These are phyloP conservation scores for Zymoseptoria tritici DNA, from an alignment of 2,329 filamentous ascomycete species.

Conservation along the genomic window DNA sequence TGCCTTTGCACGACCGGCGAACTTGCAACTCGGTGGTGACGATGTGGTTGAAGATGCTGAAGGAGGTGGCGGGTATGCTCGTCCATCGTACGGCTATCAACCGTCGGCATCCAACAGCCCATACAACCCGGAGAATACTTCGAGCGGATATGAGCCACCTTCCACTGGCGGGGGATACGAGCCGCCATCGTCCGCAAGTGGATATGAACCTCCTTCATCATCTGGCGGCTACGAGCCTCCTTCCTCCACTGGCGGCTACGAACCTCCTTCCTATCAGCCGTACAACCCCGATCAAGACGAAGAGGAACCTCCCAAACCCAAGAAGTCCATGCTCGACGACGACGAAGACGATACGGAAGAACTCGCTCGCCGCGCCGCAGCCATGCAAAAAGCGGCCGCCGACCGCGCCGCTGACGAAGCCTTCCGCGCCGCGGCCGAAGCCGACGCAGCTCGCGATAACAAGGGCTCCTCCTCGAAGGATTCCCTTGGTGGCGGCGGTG, in stretches of 20 bases:
- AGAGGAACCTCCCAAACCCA: conserved; percentile 43
- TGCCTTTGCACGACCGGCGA: conserved; percentile 4
- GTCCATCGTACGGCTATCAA: background rate
- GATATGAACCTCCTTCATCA: conserved; percentile 54
- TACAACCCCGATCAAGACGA: conserved; percentile 46
- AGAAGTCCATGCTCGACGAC: conserved; percentile 72
- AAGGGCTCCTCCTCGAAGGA: conserved; percentile 38
- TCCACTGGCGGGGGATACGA: conserved; percentile 37
- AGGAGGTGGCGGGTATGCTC: conserved; percentile 10
- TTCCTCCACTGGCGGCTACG: conserved; percentile 39
- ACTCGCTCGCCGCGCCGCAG: conserved; percentile 37
- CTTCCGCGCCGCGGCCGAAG: conserved; percentile 74
- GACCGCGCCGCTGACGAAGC: conserved; percentile 78
- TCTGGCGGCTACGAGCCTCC: conserved; percentile 51
- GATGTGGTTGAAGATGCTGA: conserved; percentile 2
- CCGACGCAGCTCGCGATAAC: conserved; percentile 57
- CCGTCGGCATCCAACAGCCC: background rate
- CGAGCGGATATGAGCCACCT: conserved; percentile 50
- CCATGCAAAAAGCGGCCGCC: conserved; percentile 38
- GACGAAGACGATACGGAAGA: conserved; percentile 65
- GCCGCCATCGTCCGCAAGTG: conserved; percentile 34
- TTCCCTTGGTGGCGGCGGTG: conserved; percentile 19
- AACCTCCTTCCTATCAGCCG: conserved; percentile 45
- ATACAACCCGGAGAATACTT: background rate
- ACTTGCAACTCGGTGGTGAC: conserved; percentile 2